A percentile compares a stretch with the other conserved stretches of the same genome.
Evolutionary conservation across 192 early-diverging fungal genomes (phyloP).

Genomic region (Coemansia biformis): DNA sequence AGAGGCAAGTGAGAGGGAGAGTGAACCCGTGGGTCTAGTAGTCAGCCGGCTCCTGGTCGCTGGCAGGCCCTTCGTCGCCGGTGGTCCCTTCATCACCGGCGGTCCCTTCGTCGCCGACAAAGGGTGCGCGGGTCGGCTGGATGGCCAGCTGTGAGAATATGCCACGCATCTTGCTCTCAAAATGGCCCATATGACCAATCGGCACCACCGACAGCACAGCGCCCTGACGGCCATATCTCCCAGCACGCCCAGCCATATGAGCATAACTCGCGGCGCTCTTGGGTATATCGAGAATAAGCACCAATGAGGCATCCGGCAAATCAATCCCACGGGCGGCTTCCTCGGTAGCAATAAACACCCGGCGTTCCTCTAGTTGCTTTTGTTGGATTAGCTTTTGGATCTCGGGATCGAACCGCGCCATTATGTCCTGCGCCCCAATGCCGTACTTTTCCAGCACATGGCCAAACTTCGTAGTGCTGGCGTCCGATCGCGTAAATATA

Average conservation of each 20-base stretch:
- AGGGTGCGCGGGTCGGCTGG: background rate
- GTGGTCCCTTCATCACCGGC: no score
- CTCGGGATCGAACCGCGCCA: conserved; percentile 12
- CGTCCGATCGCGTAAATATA: conserved; percentile 31
- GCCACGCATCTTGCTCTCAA: conserved; percentile 46
- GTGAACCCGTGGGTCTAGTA: no score
- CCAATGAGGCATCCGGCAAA: conserved; percentile 68
- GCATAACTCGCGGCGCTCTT: conserved; percentile 63
- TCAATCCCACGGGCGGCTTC: conserved; percentile 79
- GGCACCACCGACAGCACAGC: conserved; percentile 34
- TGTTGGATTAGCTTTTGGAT: no score
- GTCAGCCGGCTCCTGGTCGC: no score
- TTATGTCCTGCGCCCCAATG: conserved; percentile 21
- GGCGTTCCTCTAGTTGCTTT: background rate
- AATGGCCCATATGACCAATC: conserved; percentile 20
- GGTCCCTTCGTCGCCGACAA: conserved; percentile 24
- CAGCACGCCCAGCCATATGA: conserved; percentile 85
- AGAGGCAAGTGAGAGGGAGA: no score
- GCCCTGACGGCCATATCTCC: conserved; percentile 60
- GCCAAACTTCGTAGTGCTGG: conserved; percentile 16
- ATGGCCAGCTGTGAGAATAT: conserved; percentile 17
- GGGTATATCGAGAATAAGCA: conserved; percentile 79
- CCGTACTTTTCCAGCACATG: conserved; percentile 16
- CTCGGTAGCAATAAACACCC: conserved; percentile 60
- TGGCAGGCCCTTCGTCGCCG: no score